phyloP scores from a whole-genome alignment of 371 early-diverging fungal genomes.

The Mucor plumbeus region DNA sequence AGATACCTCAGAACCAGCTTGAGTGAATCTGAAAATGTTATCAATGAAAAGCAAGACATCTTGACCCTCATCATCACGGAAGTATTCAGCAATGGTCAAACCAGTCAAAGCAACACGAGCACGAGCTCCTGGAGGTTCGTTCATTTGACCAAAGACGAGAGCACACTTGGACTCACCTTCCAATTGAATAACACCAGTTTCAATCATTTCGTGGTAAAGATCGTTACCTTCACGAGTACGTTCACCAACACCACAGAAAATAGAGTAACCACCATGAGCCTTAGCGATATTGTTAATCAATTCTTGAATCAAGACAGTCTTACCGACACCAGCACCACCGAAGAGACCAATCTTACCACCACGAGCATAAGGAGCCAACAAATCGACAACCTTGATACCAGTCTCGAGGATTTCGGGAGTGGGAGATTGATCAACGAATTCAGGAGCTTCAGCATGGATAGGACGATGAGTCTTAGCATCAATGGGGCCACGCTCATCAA shows the following conservation, averaged over 20 bases:
- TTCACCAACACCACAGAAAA: slow-evolving; percentile 96
- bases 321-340: slow-evolving; percentile 99
- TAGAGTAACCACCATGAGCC: slow-evolving; percentile 97
- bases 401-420: slow-evolving; percentile 94
- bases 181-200: slow-evolving; percentile 91
- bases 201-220: slow-evolving; percentile 97
- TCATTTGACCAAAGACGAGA: slow-evolving; percentile 96
- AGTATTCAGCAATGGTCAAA: slow-evolving; percentile 98
- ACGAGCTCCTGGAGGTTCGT: slow-evolving; percentile 98
- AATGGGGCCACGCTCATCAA: slow-evolving; percentile 98
- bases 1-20: slow-evolving; percentile 95
- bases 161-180: slow-evolving; percentile 93
- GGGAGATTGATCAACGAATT: slow-evolving; percentile 94
- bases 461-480: slow-evolving; percentile 80
- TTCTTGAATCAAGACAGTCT: slow-evolving; percentile 98
- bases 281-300: slow-evolving; percentile 97
- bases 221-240: slow-evolving; percentile 98
- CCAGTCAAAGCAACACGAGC: slow-evolving; percentile 97
- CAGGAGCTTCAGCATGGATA: slow-evolving; percentile 92
- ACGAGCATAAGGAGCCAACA: slow-evolving; percentile 95
- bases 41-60: slow-evolving; percentile 98
- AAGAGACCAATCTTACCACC: slow-evolving; percentile 99
- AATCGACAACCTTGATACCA: slow-evolving; percentile 97
- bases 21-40: slow-evolving; percentile 99
- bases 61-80: slow-evolving; percentile 99